Percentiles rank a stretch among this genome's conserved stretches.
These are phyloP conservation scores for Plectosphaerella sp. DNA, from an alignment of 2,329 filamentous ascomycete genomes.

Conservation along the genomic window DNA sequence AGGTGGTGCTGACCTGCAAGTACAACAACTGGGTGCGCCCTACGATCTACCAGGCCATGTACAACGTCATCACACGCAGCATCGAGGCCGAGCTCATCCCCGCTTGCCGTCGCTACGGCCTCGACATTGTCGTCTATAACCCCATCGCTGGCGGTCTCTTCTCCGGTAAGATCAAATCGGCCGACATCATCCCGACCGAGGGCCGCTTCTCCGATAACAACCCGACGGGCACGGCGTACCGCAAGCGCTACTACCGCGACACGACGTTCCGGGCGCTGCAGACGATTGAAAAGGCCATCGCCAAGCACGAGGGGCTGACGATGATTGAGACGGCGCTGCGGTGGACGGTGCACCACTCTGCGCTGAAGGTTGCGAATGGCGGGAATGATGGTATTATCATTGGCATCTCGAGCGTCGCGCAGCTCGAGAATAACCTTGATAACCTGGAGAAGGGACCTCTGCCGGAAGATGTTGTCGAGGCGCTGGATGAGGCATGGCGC, in stretches of 20 bases:
- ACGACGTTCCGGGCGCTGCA: conserved; percentile 58
- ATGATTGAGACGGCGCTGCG: conserved; percentile 70
- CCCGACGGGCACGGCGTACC: conserved; percentile 50
- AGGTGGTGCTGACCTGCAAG: conserved; percentile 75
- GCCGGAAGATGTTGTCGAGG: conserved; percentile 70
- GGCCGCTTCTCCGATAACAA: conserved; percentile 64
- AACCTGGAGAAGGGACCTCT: conserved; percentile 65
- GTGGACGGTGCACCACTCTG: conserved; percentile 70
- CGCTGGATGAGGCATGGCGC: conserved; percentile 73
- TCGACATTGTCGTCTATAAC: conserved; percentile 80
- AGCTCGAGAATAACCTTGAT: conserved; percentile 54
- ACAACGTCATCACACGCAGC: conserved; percentile 72
- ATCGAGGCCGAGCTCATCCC: conserved; percentile 73
- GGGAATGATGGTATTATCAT: conserved; percentile 55
- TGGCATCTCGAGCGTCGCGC: conserved; percentile 52
- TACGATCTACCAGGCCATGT: conserved; percentile 84
- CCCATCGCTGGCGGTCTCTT: conserved; percentile 78
- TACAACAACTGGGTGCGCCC: conserved; percentile 78
- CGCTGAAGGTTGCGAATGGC: conserved; percentile 44
- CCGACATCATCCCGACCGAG: conserved; percentile 55
- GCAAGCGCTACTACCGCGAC: conserved; percentile 69
- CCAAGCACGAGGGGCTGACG: conserved; percentile 59
- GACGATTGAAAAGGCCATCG: conserved; percentile 61
- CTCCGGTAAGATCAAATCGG: conserved; percentile 71
- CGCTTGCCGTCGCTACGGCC: conserved; percentile 68